A percentile compares a stretch with the other conserved stretches of the same genome.
These are phyloP conservation scores for Pleomassaria siparia DNA, from an alignment of 2,329 filamentous ascomycete genomes.

Conservation along the genomic window DNA sequence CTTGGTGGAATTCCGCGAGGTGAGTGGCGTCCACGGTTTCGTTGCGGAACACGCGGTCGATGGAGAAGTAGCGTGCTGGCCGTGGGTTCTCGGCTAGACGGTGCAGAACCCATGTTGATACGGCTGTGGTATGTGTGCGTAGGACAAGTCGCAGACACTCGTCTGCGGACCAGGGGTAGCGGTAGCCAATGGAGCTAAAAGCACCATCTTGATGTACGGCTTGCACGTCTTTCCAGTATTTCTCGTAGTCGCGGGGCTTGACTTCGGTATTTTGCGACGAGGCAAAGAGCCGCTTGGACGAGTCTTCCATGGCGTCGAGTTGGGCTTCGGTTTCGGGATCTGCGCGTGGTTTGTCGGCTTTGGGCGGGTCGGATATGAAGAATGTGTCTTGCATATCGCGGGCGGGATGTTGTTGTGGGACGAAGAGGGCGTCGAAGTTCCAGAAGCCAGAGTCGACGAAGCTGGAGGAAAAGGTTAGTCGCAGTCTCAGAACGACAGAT, in stretches of 20 bases:
- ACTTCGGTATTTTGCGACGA: conserved; percentile 56
- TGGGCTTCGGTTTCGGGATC: conserved; percentile 54
- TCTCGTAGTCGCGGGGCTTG: conserved; percentile 67
- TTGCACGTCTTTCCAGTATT: conserved; percentile 86
- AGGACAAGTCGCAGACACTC: conserved; percentile 87
- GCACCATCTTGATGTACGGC: conserved; percentile 88
- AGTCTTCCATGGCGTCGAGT: conserved; percentile 52
- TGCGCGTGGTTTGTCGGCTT: conserved; percentile 66
- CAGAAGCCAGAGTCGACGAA: conserved; percentile 98
- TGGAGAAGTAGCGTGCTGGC: conserved; percentile 95
- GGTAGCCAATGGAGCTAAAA: conserved; percentile 93
- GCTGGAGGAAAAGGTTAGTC: conserved; percentile 37
- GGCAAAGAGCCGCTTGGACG: conserved; percentile 55
- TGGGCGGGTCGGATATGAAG: conserved; percentile 88
- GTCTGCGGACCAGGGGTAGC: conserved; percentile 88
- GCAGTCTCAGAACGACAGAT: conserved; percentile 1
- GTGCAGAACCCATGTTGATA: conserved; percentile 87
- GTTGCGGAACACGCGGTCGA: conserved; percentile 97
- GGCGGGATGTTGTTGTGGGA: conserved; percentile 95
- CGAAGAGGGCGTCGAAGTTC: conserved; percentile 97
- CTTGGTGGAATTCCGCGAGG: conserved; percentile 96
- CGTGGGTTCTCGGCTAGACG: conserved; percentile 82
- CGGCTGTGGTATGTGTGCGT: conserved; percentile 92
- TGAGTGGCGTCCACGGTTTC: conserved; percentile 97
- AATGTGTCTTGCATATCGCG: conserved; percentile 98